Percentiles rank a stretch among this genome's conserved stretches.
Evolutionary conservation across 257 asterid genomes (phyloP).

Genomic region (Mentha longifolia): DNA sequence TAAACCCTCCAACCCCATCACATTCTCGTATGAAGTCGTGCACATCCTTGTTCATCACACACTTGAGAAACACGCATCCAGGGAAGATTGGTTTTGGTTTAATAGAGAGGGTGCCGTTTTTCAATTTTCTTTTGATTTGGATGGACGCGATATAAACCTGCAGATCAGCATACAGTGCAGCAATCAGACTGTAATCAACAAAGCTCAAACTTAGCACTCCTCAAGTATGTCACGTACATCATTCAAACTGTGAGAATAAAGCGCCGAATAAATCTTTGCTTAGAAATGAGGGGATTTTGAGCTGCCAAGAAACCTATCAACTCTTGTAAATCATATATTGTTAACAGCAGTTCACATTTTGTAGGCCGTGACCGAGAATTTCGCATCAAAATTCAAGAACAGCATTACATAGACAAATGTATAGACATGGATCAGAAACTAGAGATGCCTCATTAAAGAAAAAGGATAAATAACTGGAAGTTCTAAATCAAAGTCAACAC

Average conservation of each 20-base stretch:
- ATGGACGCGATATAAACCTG: conserved; percentile 87
- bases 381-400: background rate
- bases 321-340: background rate
- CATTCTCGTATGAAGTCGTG: conserved; percentile 87
- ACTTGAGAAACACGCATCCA: conserved; percentile 80
- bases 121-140: conserved; percentile 70
- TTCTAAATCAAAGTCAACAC: conserved; percentile 4
- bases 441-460: background rate
- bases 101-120: conserved; percentile 76
- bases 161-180: conserved; percentile 31
- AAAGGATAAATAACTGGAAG: background rate
- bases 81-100: conserved; percentile 85
- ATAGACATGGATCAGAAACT: background rate
- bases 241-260: conserved; percentile 10
- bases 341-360: background rate
- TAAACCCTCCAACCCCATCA: conserved; percentile 82
- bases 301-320: conserved; percentile 1
- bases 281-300: background rate
- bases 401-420: background rate
- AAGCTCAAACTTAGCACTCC: background rate
- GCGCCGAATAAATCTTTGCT: background rate
- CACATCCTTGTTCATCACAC: conserved; percentile 82
- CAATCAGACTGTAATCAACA: conserved; percentile 17
- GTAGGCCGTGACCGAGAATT: background rate
- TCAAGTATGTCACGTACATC: background rate